A percentile compares a stretch with the other conserved stretches of the same genome.
phyloP scores from a whole-genome alignment of 495 filamentous ascomycete genomes.

The Aspergillus saccharolyticus region DNA sequence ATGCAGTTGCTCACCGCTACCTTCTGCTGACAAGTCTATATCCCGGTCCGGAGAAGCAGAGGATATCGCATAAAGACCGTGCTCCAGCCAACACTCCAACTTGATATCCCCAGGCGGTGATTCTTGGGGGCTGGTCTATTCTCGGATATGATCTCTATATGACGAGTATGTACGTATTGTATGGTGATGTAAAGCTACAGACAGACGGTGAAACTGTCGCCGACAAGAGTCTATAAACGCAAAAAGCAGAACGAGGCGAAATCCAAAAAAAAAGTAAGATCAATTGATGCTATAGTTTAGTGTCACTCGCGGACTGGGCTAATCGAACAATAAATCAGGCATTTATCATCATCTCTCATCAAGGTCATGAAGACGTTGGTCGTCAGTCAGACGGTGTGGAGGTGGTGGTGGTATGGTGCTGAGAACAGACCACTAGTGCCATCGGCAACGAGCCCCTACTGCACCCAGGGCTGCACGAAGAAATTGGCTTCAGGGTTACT shows the following conservation, averaged over 20 bases:
- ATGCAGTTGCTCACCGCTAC: too few relatives aligned
- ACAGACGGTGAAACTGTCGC: background rate
- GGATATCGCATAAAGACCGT: too few relatives aligned
- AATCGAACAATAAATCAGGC: constrained; percentile 37
- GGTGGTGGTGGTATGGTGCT: constrained; percentile 46
- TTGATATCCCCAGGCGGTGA: too few relatives aligned
- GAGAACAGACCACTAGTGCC: constrained; percentile 17
- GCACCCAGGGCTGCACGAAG: constrained; percentile 31
- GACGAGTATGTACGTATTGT: background rate
- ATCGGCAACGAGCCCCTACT: constrained; percentile 20
- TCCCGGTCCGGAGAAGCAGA: too few relatives aligned
- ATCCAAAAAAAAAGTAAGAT: constrained; percentile 6
- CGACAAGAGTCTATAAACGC: background rate
- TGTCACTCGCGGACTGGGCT: constrained; percentile 39
- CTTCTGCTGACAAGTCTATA: too few relatives aligned
- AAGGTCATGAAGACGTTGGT: constrained; percentile 44
- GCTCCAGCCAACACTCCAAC: too few relatives aligned
- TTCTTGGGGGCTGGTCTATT: too few relatives aligned
- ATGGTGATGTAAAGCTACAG: background rate
- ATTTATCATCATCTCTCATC: constrained; percentile 54
- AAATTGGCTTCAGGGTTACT: constrained; percentile 16
- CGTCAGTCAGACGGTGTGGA: constrained; percentile 35
- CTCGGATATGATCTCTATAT: background rate
- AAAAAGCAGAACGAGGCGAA: background rate
- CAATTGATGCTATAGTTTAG: constrained; percentile 36